These are phyloP conservation scores for Aspergillus sp. DNA, from an alignment of 2,329 filamentous ascomycete genomes.

Conservation along the genomic window DNA sequence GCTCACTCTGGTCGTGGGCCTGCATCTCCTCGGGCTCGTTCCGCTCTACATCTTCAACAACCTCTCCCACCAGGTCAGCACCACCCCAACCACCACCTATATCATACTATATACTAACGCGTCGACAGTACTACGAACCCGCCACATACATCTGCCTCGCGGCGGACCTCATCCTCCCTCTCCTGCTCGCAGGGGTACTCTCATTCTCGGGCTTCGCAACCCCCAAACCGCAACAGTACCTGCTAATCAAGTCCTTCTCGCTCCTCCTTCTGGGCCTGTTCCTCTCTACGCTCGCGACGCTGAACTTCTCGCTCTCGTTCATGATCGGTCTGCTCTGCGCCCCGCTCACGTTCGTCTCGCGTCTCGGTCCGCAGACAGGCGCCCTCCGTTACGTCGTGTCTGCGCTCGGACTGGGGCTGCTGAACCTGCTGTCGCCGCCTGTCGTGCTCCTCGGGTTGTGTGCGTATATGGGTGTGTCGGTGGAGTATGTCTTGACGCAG, in stretches of 20 bases:
- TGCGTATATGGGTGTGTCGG: slow-evolving; percentile 45
- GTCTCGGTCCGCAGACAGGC: slow-evolving; percentile 18
- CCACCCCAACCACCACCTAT: neutral
- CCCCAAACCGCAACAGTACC: slow-evolving; percentile 66
- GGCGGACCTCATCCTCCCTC: slow-evolving; percentile 57
- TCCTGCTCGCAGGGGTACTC: slow-evolving; percentile 56
- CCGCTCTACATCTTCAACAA: slow-evolving; percentile 88
- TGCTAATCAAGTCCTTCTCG: slow-evolving; percentile 84
- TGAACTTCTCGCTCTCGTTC: slow-evolving; percentile 92
- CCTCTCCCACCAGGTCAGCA: slow-evolving; percentile 60
- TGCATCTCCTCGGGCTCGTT: slow-evolving; percentile 73
- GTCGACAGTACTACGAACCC: slow-evolving; percentile 54
- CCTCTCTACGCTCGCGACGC: slow-evolving; percentile 84
- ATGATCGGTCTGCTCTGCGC: slow-evolving; percentile 75
- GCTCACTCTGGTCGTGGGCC: slow-evolving; percentile 66
- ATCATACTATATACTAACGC: neutral
- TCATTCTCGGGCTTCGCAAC: slow-evolving; percentile 43
- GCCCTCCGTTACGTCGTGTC: slow-evolving; percentile 21
- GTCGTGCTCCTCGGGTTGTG: slow-evolving; percentile 51
- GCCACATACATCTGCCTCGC: slow-evolving; percentile 59
- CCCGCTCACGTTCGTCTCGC: slow-evolving; percentile 69
- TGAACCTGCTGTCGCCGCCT: slow-evolving; percentile 63
- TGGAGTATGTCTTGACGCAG: slow-evolving; percentile 63
- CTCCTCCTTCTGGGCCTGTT: slow-evolving; percentile 90
- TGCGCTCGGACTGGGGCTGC: slow-evolving; percentile 47